Percentiles rank a stretch among this genome's conserved stretches.
Evolutionary conservation across 805 yeast species (phyloP).

Genomic region (Kazachstania africana): DNA sequence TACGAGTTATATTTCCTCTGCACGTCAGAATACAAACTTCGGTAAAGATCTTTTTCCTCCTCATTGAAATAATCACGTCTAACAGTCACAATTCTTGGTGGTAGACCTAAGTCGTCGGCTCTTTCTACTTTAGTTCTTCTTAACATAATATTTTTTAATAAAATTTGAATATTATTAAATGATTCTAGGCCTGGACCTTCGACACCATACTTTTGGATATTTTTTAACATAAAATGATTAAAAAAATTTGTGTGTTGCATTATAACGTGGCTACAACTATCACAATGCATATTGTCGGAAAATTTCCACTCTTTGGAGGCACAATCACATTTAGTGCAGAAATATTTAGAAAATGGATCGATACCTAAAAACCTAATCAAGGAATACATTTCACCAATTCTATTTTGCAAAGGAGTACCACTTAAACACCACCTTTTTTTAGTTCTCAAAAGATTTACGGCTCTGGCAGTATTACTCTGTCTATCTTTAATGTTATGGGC

Average conservation of each 20-base stretch:
- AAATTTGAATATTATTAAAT: slow-evolving; percentile 61
- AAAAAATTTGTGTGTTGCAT: slow-evolving; percentile 94
- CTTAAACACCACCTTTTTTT: slow-evolving; percentile 81
- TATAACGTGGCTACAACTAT: slow-evolving; percentile 77
- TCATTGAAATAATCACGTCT: slow-evolving; percentile 82
- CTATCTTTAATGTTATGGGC: slow-evolving; percentile 97
- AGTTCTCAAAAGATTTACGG: slow-evolving; percentile 66
- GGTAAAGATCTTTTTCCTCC: slow-evolving; percentile 88
- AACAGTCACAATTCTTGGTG: slow-evolving; percentile 88
- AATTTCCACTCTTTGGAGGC: slow-evolving; percentile 75
- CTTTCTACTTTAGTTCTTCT: slow-evolving; percentile 92
- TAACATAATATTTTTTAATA: slow-evolving; percentile 74
- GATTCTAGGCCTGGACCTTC: slow-evolving; percentile 73
- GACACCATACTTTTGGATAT: slow-evolving; percentile 76
- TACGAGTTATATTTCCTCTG: slow-evolving; percentile 81
- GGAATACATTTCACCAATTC: slow-evolving; percentile 94
- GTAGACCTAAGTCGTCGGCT: slow-evolving; percentile 94
- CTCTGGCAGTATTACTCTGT: slow-evolving; percentile 84
- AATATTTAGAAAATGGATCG: slow-evolving; percentile 79
- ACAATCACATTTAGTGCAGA: slow-evolving; percentile 90
- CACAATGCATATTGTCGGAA: slow-evolving; percentile 74
- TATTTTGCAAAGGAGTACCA: slow-evolving; percentile 93
- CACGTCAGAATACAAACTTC: slow-evolving; percentile 76
- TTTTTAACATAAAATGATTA: slow-evolving; percentile 90
- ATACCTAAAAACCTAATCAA: slow-evolving; percentile 73